These are phyloP conservation scores for Fusarium pseudonygamai DNA, from an alignment of 2,329 filamentous ascomycete species.

Conservation along the genomic window DNA sequence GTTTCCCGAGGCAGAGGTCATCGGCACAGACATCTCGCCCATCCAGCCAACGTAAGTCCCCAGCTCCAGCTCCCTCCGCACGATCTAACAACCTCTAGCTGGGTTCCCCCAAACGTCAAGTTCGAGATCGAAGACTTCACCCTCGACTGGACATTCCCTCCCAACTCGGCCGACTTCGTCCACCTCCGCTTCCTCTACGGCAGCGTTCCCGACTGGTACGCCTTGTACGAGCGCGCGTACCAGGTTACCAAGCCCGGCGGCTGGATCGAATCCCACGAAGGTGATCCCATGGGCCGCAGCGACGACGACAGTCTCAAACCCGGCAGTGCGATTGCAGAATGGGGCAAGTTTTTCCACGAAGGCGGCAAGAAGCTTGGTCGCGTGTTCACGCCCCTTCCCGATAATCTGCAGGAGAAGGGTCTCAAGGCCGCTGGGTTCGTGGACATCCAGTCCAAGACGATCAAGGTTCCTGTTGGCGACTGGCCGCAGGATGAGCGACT, in stretches of 20 bases:
- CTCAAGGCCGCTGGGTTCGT: constrained; percentile 32
- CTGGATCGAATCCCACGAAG: constrained; percentile 49
- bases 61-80: accelerated
- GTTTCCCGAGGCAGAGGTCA: constrained; percentile 56
- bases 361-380: constrained; percentile 45
- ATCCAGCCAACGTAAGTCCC: constrained; percentile 58
- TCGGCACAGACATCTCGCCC: constrained; percentile 65
- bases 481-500: constrained; percentile 30
- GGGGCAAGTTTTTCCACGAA: constrained; percentile 42
- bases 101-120: constrained; percentile 60
- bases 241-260: constrained; percentile 66
- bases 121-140: constrained; percentile 47
- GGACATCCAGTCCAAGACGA: constrained; percentile 32
- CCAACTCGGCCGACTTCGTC: constrained; percentile 64
- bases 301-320: constrained; percentile 45
- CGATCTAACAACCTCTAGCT: neutral
- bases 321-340: constrained; percentile 41
- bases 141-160: constrained; percentile 43
- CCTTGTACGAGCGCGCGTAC: constrained; percentile 60
- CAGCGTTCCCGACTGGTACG: constrained; percentile 64
- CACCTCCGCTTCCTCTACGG: constrained; percentile 68
- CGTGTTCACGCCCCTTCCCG: constrained; percentile 35
- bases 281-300: constrained; percentile 37
- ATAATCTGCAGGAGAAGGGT: constrained; percentile 29
- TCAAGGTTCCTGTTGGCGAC: constrained; percentile 34